phyloP scores from a whole-genome alignment of 306 rosid species.

The Potentilla sterilis region DNA sequence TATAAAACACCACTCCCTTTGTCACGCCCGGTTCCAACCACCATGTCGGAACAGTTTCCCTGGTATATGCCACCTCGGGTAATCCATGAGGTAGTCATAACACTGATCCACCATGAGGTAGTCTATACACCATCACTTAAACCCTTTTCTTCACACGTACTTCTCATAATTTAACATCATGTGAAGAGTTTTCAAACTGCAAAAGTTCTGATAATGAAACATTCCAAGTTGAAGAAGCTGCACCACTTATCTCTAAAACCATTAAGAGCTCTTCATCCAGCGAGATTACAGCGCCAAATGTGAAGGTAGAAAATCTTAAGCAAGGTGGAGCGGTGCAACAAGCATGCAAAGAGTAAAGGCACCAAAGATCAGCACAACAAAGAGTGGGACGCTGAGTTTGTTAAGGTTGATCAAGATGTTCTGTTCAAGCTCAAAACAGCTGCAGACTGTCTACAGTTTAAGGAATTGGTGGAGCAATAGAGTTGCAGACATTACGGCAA shows the following conservation, averaged over 20 bases:
- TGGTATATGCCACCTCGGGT: too few species aligned
- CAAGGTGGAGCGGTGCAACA: constrained; percentile 4
- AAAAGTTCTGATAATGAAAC: not conserved
- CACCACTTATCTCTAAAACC: not conserved
- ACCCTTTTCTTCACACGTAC: not conserved
- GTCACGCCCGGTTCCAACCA: too few species aligned
- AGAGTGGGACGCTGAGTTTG: constrained; percentile 6
- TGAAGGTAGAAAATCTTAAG: not conserved
- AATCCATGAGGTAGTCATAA: too few species aligned
- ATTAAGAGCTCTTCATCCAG: not conserved
- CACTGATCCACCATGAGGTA: too few species aligned
- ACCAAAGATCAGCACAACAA: not conserved
- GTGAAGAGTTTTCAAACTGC: not conserved
- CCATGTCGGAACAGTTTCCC: too few species aligned
- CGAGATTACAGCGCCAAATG: not conserved
- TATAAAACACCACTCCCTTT: too few species aligned
- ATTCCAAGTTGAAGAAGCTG: not conserved
- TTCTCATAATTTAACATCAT: not conserved
- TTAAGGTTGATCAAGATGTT: not conserved
- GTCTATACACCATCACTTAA: not conserved
- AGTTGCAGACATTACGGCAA: not conserved
- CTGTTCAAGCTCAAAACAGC: not conserved
- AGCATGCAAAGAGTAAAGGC: not conserved
- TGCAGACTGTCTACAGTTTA: not conserved
- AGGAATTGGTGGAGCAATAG: not conserved